phyloP scores from a whole-genome alignment of 2,329 filamentous ascomycete species.

The Gaeumannomyces sp. region DNA sequence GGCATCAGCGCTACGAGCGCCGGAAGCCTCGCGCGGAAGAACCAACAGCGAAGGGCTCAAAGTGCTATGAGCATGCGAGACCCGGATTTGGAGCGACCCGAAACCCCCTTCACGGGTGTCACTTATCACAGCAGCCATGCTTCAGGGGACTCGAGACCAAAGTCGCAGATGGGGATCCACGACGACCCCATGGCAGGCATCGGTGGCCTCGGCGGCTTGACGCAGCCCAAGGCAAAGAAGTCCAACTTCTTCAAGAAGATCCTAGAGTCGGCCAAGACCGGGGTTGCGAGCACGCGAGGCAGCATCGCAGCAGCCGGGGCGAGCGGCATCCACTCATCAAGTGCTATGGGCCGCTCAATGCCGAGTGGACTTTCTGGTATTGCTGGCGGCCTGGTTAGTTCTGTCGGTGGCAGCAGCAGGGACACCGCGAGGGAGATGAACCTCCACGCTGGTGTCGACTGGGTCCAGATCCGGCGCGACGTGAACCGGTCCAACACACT shows the following conservation, averaged over 20 bases:
- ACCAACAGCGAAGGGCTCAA: constrained; percentile 48
- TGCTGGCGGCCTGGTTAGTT: constrained; percentile 30
- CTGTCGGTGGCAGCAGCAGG: constrained; percentile 29
- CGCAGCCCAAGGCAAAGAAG: constrained; percentile 70
- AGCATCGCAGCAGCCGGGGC: constrained; percentile 62
- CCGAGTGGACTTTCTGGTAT: constrained; percentile 38
- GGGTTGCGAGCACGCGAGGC: constrained; percentile 80
- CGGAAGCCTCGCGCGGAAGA: constrained; percentile 80
- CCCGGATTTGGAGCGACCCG: constrained; percentile 48
- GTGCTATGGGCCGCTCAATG: constrained; percentile 31
- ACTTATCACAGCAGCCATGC: constrained; percentile 88
- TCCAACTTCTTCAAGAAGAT: constrained; percentile 94
- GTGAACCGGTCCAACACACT: constrained; percentile 93
- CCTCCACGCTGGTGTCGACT: constrained; percentile 62
- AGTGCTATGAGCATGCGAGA: constrained; percentile 60
- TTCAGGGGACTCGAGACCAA: constrained; percentile 49
- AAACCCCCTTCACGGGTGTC: constrained; percentile 67
- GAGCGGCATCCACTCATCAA: constrained; percentile 31
- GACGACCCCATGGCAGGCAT: constrained; percentile 41
- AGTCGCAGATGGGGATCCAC: constrained; percentile 60
- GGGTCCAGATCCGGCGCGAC: constrained; percentile 96
- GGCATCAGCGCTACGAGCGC: constrained; percentile 93
- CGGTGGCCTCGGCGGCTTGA: constrained; percentile 69
- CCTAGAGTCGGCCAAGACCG: constrained; percentile 87
- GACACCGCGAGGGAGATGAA: constrained; percentile 66